Base-by-base conservation (phyloP, 305 asterid species). In the Caryopteris hybrid region DNA sequence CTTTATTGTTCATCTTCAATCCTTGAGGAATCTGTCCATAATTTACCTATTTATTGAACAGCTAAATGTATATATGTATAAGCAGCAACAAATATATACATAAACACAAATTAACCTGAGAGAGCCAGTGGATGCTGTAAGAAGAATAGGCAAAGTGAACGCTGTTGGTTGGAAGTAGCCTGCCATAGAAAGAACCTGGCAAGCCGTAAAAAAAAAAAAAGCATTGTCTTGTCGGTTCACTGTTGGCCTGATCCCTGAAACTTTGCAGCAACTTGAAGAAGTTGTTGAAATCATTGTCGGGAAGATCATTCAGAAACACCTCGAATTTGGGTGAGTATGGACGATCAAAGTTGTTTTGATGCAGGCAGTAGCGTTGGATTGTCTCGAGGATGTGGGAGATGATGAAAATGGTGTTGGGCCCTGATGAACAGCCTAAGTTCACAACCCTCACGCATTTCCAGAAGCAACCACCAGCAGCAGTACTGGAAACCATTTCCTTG, bases 381-480 rank as follows among this genome's bases (percentile, higher is more conserved):
- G 9, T 50, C 5, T 73, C 55, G 7, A 80, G 46, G 8, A 80
- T 69, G 6, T 64, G 58, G 14, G 77, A 72, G 13, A 55, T 71
- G 54, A 51, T 7, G 16, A 48, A 20, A 12, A 83, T 51, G 1
- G 85, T 38, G 61, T 83, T 83, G 1, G 82, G 74, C 18, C 88
- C 82, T 7, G 85, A 80, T 0, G 88, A 78, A 56, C 82, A 80
- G 2, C 82, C 88, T 56, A 80, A 67, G 29, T 80, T 81, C 27
- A 68, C 81, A 20, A 80, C 64, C 34, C 34, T 73, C 48, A 76
- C 2, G 4, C 31, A 25, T 25, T 25, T 25, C 31, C 31, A 25
- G 31, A 4, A 25, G 31, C n/a, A n/a, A n/a, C n/a, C n/a, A n/a
- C n/a, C n/a, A n/a, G 31, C 31, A 25, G 31, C 31, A 25, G 31